phyloP scores from a whole-genome alignment of 2,329 filamentous ascomycete genomes.

The Cercospora zeae-maydis region DNA sequence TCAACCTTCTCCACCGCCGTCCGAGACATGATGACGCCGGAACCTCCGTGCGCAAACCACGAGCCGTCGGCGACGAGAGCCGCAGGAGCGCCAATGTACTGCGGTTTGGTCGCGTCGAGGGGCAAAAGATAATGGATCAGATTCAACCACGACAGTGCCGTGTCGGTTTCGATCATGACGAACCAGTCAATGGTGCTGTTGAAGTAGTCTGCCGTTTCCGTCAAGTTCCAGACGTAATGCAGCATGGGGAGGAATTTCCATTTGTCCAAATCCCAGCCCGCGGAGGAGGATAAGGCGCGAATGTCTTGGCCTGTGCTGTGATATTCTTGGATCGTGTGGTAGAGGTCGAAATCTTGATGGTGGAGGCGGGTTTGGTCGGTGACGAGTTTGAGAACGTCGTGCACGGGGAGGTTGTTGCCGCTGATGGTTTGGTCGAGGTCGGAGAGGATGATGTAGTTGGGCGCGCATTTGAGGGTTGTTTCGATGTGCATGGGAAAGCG shows the following conservation, averaged over 20 bases:
- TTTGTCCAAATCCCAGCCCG: slow-evolving; percentile 54
- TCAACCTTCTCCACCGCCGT: slow-evolving; percentile 18
- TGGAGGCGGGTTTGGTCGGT: slow-evolving; percentile 26
- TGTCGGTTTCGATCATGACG: slow-evolving; percentile 54
- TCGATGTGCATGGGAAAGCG: slow-evolving; percentile 56
- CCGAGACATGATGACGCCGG: slow-evolving; percentile 29
- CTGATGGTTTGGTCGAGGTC: slow-evolving; percentile 49
- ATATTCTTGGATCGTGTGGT: slow-evolving; percentile 32
- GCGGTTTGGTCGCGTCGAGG: slow-evolving; percentile 41
- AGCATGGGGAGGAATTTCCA: slow-evolving; percentile 58
- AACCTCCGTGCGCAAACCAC: slow-evolving; percentile 28
- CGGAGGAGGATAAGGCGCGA: slow-evolving; percentile 27
- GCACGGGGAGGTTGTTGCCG: slow-evolving; percentile 34
- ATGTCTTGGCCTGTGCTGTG: slow-evolving; percentile 33
- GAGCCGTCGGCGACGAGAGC: slow-evolving; percentile 35
- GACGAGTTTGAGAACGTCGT: slow-evolving; percentile 33
- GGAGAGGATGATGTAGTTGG: slow-evolving; percentile 47
- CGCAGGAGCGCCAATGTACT: slow-evolving; percentile 53
- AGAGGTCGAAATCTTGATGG: slow-evolving; percentile 36
- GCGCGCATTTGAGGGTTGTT: slow-evolving; percentile 52
- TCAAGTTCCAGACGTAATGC: slow-evolving; percentile 46
- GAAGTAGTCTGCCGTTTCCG: slow-evolving; percentile 35
- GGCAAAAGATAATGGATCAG: slow-evolving; percentile 46
- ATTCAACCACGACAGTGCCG: slow-evolving; percentile 43
- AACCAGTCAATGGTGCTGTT: slow-evolving; percentile 45